Base-by-base conservation (phyloP, 2,329 filamentous ascomycete genomes). In the Neofusicoccum sp. region DNA sequence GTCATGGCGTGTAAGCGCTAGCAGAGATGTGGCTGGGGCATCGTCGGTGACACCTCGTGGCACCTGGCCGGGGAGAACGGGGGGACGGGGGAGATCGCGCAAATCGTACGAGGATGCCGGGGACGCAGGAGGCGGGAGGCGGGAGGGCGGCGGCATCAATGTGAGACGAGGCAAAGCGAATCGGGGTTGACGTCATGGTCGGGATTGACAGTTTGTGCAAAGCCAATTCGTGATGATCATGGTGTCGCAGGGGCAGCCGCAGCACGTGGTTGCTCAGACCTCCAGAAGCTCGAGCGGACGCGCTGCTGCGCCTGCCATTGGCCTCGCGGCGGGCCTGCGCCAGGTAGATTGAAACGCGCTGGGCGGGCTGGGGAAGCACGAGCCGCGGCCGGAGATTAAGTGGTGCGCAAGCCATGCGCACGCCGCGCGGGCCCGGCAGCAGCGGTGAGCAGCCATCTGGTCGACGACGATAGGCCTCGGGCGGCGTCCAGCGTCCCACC, bases 261-360 rank as follows among this genome's bases (percentile, higher is more conserved):
- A 47, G 44, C 51, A 56, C 51, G 51, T 56, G 51, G 51, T 56
- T 44, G 51, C 51, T 56, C 51, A 56, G 51, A 56, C 51, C 51
- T 43, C 11, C 28, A 24, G 38, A 38, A 56, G 33, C 31, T 11
- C 34, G 24, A 40, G 49, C 49, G 26, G 28, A 11, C 26, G 20
- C 24, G 12, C 16, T 28, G 47, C 48, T n/a, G 24, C 34, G 34
- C 33, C 24, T 53, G 51, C 51, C 36, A 56, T 56, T 56, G 51
- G 51, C 38, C 36, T 43, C 38, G 36, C 34, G 36, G n/a, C 26
- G 24, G n/a, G 6, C 28, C 4, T 43, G 51, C 51, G 38, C 43
- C 51, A 43, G 43, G 26, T 56, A 56, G 38, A 56, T 43, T 56
- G 51, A 56, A 56, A 56, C 51, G 51, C 31, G 36, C 51, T 43